Percentiles rank a stretch among this genome's conserved stretches.
phyloP scores from a whole-genome alignment of 1,139 yeast species.

The Yamadazyma triangularis region DNA sequence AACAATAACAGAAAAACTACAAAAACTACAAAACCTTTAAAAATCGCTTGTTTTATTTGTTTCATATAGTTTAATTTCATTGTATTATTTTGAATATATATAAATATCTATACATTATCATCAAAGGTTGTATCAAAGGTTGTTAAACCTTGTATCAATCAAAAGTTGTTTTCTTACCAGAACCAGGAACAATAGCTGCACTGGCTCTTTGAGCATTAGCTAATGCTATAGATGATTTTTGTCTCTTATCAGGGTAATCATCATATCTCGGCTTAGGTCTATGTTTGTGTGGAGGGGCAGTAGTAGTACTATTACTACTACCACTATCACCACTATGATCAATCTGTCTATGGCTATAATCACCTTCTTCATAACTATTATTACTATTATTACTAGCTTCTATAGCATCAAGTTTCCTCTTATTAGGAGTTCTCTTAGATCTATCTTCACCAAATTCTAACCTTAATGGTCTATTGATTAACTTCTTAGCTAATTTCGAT shows the following conservation, averaged over 20 bases:
- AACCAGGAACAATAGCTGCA: slow-evolving; percentile 82
- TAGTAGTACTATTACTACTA: slow-evolving; percentile 14
- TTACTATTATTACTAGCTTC: slow-evolving; percentile 4
- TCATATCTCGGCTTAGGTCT: no score
- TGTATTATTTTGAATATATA: no score
- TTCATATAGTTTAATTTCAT: neutral
- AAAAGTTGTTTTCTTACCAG: slow-evolving; percentile 84
- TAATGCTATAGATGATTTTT: slow-evolving; percentile 81
- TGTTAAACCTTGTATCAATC: no score
- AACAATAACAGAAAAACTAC: no score
- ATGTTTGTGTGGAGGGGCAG: slow-evolving; percentile 1
- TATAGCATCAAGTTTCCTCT: slow-evolving; percentile 22
- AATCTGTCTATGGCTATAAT: no score
- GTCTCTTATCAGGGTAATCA: slow-evolving; percentile 42
- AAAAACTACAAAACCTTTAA: no score
- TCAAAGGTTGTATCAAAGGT: no score
- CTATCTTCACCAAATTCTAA: slow-evolving; percentile 95
- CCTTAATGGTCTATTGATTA: slow-evolving; percentile 73
- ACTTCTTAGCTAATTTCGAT: slow-evolving; percentile 61
- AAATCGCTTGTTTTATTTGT: slow-evolving; percentile 1
- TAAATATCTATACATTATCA: no score
- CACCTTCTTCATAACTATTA: slow-evolving; percentile 1
- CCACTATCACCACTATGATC: slow-evolving; percentile 10
- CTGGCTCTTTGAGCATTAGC: slow-evolving; percentile 88
- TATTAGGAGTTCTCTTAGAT: slow-evolving; percentile 64